Conservation (phyloP, 441 rosid species). For the Mallotus japonicus region DNA sequence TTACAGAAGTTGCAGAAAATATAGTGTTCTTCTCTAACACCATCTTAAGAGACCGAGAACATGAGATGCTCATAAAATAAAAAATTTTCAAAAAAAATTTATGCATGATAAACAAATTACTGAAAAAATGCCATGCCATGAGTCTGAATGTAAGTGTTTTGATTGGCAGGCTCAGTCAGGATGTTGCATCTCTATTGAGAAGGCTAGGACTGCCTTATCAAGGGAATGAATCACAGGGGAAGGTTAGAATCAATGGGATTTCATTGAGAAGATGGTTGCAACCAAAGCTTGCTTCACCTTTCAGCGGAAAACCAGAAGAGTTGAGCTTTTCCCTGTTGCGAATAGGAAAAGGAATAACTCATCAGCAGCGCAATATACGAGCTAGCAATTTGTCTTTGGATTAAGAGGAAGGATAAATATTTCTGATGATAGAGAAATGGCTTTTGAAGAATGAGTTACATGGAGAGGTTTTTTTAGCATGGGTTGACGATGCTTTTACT, state of each 20-base stretch:
- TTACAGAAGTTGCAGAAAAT: background rate
- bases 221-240: constrained; percentile 70
- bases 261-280: constrained; percentile 76
- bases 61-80: background rate
- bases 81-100: background rate
- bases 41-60: background rate
- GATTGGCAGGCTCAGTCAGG: constrained; percentile 56
- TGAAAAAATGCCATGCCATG: background rate
- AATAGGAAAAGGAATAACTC: constrained; percentile 57
- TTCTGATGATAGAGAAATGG: constrained; percentile 23
- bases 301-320: constrained; percentile 57
- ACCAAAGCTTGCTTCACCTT: constrained; percentile 71
- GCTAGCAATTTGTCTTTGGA: constrained; percentile 62
- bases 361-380: constrained; percentile 78
- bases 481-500: background rate
- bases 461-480: background rate
- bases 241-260: constrained; percentile 66
- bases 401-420: constrained; percentile 28
- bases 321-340: constrained; percentile 42
- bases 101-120: constrained; percentile 1
- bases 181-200: constrained; percentile 71
- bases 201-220: constrained; percentile 65
- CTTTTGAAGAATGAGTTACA: constrained; percentile 3
- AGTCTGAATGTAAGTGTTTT: constrained; percentile 8
- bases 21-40: background rate